Base-by-base conservation (phyloP, 2,329 filamentous ascomycete species). In the Ophiostoma fasciatum region DNA sequence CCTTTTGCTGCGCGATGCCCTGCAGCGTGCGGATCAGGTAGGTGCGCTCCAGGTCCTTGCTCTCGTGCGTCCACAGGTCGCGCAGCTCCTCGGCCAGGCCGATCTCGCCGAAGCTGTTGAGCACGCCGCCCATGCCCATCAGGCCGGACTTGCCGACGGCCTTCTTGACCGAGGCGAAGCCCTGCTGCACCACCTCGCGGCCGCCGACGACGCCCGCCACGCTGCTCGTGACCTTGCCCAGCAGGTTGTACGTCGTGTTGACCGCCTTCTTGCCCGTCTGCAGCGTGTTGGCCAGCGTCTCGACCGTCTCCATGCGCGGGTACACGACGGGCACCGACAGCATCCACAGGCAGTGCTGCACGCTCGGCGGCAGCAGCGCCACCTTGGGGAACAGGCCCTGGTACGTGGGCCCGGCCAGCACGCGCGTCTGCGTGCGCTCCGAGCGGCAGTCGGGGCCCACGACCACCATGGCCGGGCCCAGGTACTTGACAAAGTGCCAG, bases 321-420 rank as follows among this genome's bases (percentile, higher is more conserved):
- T 96, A 98, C 28, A 96, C 63, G 15, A 96, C 56, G 0, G 90
- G 90, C 6, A 94, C 84, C 0, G 88, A 83, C 10, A 96, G 58
- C 78, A 96, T 92, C 82, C 87, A 90, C 39, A 98, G 74, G 51
- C 88, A 94, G 55, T 98, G 90, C 58, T 98, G 90, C 9, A 98
- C 85, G 48, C 81, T 90, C 0, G 84, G 81, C 1, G 90, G 90
- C 4, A 98, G 62, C 49, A 82, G 80, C 2, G 85, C 88, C 22
- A 98, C 75, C 57, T 94, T 96, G 30, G 90, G 90, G 59, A 98
- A 96, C 18, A 98, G 71, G 25, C 90, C 90, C 57, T 98, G 90
- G 53, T 98, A 98, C 1, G 90, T 96, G 30, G 87, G 85, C 1
- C 90, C 90, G 5, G 88, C 88, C 69, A 98, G 79, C 37, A 98